Evolutionary conservation across 176 grass and related monocot species (phyloP).

Genomic region (Luzula sylvatica): DNA sequence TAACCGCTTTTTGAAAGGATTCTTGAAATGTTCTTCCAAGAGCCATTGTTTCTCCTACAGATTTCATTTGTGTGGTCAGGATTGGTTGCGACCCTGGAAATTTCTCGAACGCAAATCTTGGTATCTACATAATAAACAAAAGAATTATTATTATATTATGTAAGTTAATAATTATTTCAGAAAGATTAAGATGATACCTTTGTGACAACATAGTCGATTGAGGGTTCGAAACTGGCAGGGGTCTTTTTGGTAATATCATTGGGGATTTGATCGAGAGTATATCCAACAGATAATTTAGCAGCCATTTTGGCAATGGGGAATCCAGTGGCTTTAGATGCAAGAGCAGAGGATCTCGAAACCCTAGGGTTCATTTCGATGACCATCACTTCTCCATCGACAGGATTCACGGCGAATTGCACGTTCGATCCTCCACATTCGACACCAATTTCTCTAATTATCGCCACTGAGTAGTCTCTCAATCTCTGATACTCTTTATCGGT

Average conservation of each 20-base stretch:
- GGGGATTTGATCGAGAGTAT: conserved; percentile 92
- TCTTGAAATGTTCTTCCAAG: conserved; percentile 91
- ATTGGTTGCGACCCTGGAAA: conserved; percentile 90
- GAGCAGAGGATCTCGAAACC: conserved; percentile 85
- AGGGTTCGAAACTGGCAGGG: conserved; percentile 95
- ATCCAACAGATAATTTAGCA: conserved; percentile 83
- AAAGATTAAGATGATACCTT: conserved; percentile 41
- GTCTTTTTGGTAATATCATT: conserved; percentile 99
- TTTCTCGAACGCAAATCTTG: conserved; percentile 99
- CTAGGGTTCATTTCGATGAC: conserved; percentile 99
- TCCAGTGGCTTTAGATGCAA: conserved; percentile 81
- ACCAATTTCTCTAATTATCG: conserved; percentile 95
- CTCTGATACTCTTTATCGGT: conserved; percentile 97
- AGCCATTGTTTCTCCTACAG: conserved; percentile 95
- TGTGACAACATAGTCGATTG: conserved; percentile 97
- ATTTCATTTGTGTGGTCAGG: conserved; percentile 99
- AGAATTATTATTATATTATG: conserved; percentile 5
- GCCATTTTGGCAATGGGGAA: conserved; percentile 99
- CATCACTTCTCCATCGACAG: conserved; percentile 91
- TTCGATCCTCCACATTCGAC: conserved; percentile 96
- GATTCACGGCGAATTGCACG: conserved; percentile 90
- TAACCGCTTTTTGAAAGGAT: conserved; percentile 94
- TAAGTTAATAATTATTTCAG: neutral
- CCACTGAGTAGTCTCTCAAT: conserved; percentile 63
- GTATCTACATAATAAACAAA: conserved; percentile 63